Conservation (phyloP, 805 yeast genomes). For the Yarrowia yakushimensis region DNA sequence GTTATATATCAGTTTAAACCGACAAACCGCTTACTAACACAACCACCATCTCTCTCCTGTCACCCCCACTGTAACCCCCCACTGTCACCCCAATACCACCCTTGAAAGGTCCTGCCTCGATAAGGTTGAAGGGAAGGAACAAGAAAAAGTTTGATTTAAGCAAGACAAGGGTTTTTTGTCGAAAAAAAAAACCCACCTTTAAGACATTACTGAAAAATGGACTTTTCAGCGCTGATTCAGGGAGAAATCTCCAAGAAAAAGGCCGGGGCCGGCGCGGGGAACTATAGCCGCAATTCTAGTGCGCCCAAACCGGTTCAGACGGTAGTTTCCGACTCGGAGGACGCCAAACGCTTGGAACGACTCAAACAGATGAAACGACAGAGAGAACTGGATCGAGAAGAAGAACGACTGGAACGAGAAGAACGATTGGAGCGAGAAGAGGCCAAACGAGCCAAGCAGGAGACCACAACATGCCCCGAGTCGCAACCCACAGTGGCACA, state of each 20-base stretch:
- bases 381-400: constrained; percentile 4
- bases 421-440: background rate
- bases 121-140: background rate
- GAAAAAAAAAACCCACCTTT: background rate
- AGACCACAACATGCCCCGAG: background rate
- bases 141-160: background rate
- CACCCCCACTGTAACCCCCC: too few relatives aligned
- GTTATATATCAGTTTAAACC: too few relatives aligned
- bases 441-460: background rate
- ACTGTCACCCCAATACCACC: too few relatives aligned
- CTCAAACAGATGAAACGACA: constrained; percentile 31
- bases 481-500: background rate
- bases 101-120: background rate
- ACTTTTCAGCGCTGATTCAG: constrained; percentile 19
- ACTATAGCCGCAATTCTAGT: background rate
- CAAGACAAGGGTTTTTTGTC: too few relatives aligned
- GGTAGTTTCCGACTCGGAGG: background rate
- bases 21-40: too few relatives aligned
- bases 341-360: constrained; percentile 16
- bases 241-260: constrained; percentile 14
- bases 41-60: too few relatives aligned
- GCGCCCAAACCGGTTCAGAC: background rate
- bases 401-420: background rate
- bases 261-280: background rate
- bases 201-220: background rate